Percentiles rank a stretch among this genome's conserved stretches.
phyloP scores from a whole-genome alignment of 164 flowering plant genomes.

The Vitis rupestris region DNA sequence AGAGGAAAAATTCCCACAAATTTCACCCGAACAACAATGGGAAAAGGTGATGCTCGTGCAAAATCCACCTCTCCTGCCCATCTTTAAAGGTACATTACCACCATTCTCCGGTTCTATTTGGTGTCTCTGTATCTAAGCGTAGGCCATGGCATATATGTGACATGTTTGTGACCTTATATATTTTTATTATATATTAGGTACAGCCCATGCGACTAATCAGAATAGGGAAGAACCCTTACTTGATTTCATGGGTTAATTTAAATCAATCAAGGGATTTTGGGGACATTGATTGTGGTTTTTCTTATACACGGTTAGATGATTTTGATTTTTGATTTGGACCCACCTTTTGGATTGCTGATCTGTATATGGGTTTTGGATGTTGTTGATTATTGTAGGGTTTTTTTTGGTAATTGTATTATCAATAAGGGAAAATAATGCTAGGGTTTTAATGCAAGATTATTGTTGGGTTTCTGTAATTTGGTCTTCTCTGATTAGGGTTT shows the following conservation, averaged over 20 bases:
- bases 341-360: conserved; percentile 13
- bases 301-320: neutral
- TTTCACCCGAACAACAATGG: conserved; percentile 8
- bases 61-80: neutral
- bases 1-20: neutral
- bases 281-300: neutral
- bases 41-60: conserved; percentile 13
- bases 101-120: conserved; percentile 2
- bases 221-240: neutral
- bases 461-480: neutral
- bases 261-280: neutral
- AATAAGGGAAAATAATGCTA: neutral
- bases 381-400: conserved; percentile 15
- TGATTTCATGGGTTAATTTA: neutral
- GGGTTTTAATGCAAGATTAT: neutral
- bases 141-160: neutral
- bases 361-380: neutral
- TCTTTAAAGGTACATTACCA: conserved; percentile 20
- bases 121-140: neutral
- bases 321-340: conserved; percentile 12
- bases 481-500: conserved; percentile 8
- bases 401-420: neutral
- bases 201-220: no score
- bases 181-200: neutral
- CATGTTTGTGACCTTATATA: neutral